Percentiles rank a stretch among this genome's conserved stretches.
phyloP scores from a whole-genome alignment of 2,329 filamentous ascomycete genomes.

The Thelonectria blattea region DNA sequence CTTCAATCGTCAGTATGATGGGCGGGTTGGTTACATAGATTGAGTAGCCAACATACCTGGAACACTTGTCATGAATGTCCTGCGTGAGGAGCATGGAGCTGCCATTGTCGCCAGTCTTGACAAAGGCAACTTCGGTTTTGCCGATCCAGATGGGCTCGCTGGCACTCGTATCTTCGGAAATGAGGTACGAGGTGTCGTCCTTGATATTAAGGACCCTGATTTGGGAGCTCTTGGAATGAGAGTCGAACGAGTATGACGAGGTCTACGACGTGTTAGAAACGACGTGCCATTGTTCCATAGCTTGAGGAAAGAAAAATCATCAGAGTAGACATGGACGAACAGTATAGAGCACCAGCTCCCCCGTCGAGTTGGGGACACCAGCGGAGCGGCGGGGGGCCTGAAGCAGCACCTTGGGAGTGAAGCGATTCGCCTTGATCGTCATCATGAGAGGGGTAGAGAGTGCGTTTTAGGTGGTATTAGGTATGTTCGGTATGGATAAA shows the following conservation, averaged over 20 bases:
- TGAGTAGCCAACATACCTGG: conserved; percentile 43
- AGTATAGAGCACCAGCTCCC: conserved; percentile 69
- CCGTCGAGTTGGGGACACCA: conserved; percentile 71
- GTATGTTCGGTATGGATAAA: background rate
- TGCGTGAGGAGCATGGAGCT: conserved; percentile 54
- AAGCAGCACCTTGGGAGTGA: conserved; percentile 79
- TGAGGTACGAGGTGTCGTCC: conserved; percentile 66
- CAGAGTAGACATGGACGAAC: conserved; percentile 47
- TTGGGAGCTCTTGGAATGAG: conserved; percentile 71
- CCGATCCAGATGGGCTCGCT: conserved; percentile 80
- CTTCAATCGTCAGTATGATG: conserved; percentile 12
- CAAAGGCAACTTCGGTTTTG: conserved; percentile 64
- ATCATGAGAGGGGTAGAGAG: conserved; percentile 50
- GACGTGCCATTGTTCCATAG: background rate
- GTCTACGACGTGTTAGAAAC: conserved; percentile 45
- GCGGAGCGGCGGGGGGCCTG: conserved; percentile 75
- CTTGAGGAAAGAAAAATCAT: background rate
- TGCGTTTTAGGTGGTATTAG: background rate
- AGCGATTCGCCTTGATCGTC: conserved; percentile 73
- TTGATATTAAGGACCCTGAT: conserved; percentile 74
- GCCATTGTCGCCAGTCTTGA: conserved; percentile 58
- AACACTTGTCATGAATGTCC: conserved; percentile 42
- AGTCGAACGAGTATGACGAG: conserved; percentile 80
- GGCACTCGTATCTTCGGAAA: conserved; percentile 69
- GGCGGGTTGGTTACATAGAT: background rate